These are phyloP conservation scores for Cladosporium sp. DNA, from an alignment of 2,329 filamentous ascomycete genomes.

Conservation along the genomic window DNA sequence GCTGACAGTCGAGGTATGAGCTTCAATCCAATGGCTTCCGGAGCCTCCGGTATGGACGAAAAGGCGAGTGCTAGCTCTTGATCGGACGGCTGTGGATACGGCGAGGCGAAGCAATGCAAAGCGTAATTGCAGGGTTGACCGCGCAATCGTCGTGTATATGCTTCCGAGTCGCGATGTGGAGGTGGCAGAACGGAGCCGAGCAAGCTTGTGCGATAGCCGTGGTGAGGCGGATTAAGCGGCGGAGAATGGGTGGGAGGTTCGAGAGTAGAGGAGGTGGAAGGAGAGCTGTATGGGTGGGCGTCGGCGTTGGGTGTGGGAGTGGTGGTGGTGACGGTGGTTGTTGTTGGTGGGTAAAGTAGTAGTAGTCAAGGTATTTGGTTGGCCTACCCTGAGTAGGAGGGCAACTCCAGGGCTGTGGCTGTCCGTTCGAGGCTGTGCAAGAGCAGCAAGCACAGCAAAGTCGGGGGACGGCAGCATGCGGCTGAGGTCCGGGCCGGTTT, in stretches of 20 bases:
- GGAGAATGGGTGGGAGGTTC: background rate
- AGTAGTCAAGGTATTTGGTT: no score
- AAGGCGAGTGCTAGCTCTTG: background rate
- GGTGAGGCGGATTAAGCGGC: background rate
- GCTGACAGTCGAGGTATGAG: background rate
- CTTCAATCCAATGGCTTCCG: conserved; percentile 4
- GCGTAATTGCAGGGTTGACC: background rate
- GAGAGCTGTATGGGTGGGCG: background rate
- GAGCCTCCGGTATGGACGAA: background rate
- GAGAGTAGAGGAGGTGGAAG: background rate
- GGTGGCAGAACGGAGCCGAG: background rate
- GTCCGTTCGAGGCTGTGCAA: no score
- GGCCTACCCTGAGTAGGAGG: no score
- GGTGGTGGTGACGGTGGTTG: no score
- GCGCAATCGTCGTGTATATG: no score
- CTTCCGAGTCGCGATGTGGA: background rate
- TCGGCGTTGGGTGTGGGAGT: background rate
- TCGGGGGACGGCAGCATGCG: no score
- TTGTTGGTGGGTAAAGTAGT: no score
- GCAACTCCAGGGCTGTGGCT: no score
- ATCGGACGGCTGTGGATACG: background rate
- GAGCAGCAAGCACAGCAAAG: no score
- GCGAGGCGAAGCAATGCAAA: conserved; percentile 1
- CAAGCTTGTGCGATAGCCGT: background rate
- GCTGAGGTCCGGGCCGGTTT: no score